Base-by-base conservation (phyloP, 176 grass and related monocot genomes). In the Avena eriantha region DNA sequence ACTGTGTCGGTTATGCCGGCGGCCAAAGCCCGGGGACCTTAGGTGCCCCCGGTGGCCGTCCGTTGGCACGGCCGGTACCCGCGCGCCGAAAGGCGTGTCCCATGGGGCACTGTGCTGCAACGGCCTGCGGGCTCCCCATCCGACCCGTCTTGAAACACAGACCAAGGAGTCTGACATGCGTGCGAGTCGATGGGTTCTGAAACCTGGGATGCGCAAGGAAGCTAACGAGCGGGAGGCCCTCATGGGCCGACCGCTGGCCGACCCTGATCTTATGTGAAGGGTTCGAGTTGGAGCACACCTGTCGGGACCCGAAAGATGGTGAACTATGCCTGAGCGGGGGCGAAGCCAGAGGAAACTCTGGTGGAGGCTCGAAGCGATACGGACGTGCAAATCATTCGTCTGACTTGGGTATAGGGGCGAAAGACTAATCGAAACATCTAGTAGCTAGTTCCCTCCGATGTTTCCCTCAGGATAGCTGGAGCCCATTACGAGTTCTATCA, bases 371-470 rank as follows among this genome's bases (percentile, higher is more conserved):
- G 34, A 35, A 93, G 91, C 85, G 91, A 90, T 93, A 87, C 88
- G 88, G 84, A 93, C 80, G 85, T 93, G 87, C 85, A 93, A 93
- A 93, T 93, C 88, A 80, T 85, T 93, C 91, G 81, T 93, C 91
- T 86, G 92, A 94, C 92, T 94, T 90, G 92, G 93, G 87, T 94
- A 94, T 94, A 94, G 90, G 90, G 87, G 93, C 90, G 78, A 95
- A 94, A 95, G 93, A 95, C 90, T 95, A 95, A 92, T 95, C 93
- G 90, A 94, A 94, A 90, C 87, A 94, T 94, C 90, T 92, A 94
- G 87, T 94, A 94, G 93, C 78, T 85, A 85, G 90, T 94, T 94
- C 92, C 92, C 92, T 92, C 87, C 84, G 89, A 94, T 92, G 92
- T 90, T 93, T 90, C 88, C 88, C 91, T 93, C 86, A 78, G 86